Conservation (phyloP, 2,329 filamentous ascomycete genomes). For the Aspergillus viridinutans region DNA sequence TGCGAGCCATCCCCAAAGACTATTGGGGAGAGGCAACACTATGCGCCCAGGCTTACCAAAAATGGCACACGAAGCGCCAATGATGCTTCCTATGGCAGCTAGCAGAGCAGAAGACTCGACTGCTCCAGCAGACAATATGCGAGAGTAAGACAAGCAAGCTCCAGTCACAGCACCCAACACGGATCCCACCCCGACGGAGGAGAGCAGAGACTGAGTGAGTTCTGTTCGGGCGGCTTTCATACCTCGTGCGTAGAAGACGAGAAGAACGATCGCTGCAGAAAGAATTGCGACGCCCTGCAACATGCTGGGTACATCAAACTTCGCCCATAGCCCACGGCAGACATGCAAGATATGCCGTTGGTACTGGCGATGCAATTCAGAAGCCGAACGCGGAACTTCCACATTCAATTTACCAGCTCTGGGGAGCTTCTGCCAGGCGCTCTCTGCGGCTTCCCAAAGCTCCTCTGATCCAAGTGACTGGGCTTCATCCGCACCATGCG, state of each 20-base stretch:
- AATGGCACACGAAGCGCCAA: conserved; percentile 40
- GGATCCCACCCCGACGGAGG: conserved; percentile 48
- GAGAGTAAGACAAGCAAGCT: conserved; percentile 15
- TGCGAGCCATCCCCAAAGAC: conserved; percentile 84
- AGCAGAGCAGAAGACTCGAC: conserved; percentile 36
- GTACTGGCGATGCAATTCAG: conserved; percentile 64
- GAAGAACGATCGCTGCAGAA: conserved; percentile 60
- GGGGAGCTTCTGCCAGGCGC: conserved; percentile 46
- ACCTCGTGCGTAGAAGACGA: conserved; percentile 68
- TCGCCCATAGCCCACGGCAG: conserved; percentile 83
- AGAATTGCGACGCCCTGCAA: conserved; percentile 70
- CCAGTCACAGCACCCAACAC: conserved; percentile 39
- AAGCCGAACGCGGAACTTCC: conserved; percentile 41
- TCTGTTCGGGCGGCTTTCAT: conserved; percentile 51
- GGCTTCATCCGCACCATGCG: conserved; percentile 63
- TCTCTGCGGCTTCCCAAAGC: conserved; percentile 59
- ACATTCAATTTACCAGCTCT: conserved; percentile 37
- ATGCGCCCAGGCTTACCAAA: conserved; percentile 38
- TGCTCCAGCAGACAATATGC: conserved; percentile 25
- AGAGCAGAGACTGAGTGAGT: conserved; percentile 51
- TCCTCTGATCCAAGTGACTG: conserved; percentile 52
- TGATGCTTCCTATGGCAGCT: conserved; percentile 43
- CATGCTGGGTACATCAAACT: conserved; percentile 88
- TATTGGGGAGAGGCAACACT: conserved; percentile 60
- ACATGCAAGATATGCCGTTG: conserved; percentile 72